Evolutionary conservation across 345 rosid species (phyloP), one percentile per base, ranked within the genome.

Genomic region (Populus nigra): DNA sequence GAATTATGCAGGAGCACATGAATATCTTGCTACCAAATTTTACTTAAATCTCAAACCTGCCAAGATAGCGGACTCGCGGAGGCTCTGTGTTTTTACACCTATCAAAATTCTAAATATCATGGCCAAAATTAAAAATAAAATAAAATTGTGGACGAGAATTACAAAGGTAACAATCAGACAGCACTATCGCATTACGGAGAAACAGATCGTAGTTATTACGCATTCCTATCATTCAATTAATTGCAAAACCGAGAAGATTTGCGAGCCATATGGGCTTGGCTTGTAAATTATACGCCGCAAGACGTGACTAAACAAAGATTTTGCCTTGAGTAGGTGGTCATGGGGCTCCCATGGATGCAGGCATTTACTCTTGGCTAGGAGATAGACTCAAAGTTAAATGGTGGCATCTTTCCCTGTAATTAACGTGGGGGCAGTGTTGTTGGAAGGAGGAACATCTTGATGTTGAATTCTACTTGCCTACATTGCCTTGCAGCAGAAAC

Each of bases 151-250:
- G 76, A 36, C 18, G 76, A 59, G 25, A 71, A 13, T 15, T 20
- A 12, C 22, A 57, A 18, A 61, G 33, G 67, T 59, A 36, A 35
- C 49, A 13, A 38, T 57, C 68, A 20, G 10, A 69, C 35, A 11
- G 12, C 65, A 50, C 43, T 1, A 31, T 72, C 59, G 36, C 73
- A 47, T 43, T 49, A 47, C 18, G 13, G n/a, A 22, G 27, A 72
- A 20, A 27, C 15, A 59, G 63, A 27, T 1, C 23, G 16, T 1
- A 27, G 55, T 53, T 53, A 66, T 35, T 72, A 33, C 22, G 36
- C 67, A 36, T 57, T 12, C n/a, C 75, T 8, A n/a, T 73, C 75
- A 1, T n/a, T 73, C 41, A 15, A 73, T 73, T 73, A 47, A 57
- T 53, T 8, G 22, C 33, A 11, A 11, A 7, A n/a, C 7, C 22